These are phyloP conservation scores for Amphicarpaea edgeworthii DNA, from an alignment of 306 rosid species.

Conservation along the genomic window DNA sequence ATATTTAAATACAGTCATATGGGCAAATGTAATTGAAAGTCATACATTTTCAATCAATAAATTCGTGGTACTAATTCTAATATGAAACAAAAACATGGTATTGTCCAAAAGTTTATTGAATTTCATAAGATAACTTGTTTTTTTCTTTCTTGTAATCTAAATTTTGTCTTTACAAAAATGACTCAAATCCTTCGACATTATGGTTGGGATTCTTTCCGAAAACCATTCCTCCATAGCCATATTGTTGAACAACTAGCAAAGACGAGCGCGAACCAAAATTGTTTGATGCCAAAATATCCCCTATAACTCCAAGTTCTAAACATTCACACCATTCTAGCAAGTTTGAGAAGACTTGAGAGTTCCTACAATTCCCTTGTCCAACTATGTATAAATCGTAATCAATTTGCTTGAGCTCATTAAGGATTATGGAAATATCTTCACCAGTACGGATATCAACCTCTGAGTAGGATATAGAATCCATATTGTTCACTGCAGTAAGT, in stretches of 20 bases:
- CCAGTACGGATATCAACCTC: conserved; percentile 46
- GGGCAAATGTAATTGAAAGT: not conserved
- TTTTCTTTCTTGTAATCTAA: no score
- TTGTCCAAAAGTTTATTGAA: not conserved
- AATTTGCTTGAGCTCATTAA: conserved; percentile 44
- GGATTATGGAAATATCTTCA: conserved; percentile 46
- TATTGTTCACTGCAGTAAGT: conserved; percentile 30
- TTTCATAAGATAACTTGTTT: no score
- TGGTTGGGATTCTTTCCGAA: not conserved
- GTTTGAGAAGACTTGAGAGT: conserved; percentile 20
- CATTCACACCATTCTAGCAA: conserved; percentile 61
- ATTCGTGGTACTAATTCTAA: not conserved
- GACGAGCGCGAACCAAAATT: conserved; percentile 49
- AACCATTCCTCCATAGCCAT: conserved; percentile 51
- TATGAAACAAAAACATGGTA: not conserved
- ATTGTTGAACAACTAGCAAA: conserved; percentile 60
- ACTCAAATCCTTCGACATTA: not conserved
- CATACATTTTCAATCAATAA: not conserved
- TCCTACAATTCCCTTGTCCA: conserved; percentile 57
- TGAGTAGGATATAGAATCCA: conserved; percentile 45
- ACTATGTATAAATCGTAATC: conserved; percentile 56
- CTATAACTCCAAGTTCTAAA: conserved; percentile 61
- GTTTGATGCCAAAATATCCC: conserved; percentile 59
- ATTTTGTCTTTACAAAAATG: conserved; percentile 26
- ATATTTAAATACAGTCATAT: no score